Evolutionary conservation across 2,329 filamentous ascomycete genomes (phyloP).

Genomic region (Aspergillus ibericus): DNA sequence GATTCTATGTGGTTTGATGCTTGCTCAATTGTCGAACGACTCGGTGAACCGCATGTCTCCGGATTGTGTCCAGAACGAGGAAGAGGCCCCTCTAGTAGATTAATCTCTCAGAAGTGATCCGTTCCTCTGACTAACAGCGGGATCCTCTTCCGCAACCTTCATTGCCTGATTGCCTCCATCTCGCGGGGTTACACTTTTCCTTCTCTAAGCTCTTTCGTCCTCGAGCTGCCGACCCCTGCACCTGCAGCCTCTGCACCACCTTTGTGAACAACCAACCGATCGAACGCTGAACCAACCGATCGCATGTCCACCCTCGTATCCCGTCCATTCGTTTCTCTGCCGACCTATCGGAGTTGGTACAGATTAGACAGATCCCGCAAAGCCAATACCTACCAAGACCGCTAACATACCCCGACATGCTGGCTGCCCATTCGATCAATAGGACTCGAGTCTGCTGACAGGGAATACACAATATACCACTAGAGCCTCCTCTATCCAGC

Average conservation of each 20-base stretch:
- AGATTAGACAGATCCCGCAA: background rate
- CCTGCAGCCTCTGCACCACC: background rate
- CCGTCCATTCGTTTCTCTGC: background rate
- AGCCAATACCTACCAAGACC: background rate
- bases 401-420: background rate
- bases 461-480: background rate
- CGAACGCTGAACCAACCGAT: background rate
- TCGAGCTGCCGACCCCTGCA: background rate
- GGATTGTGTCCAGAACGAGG: background rate
- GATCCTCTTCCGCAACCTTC: background rate
- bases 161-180: background rate
- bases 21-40: background rate
- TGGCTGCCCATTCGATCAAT: background rate
- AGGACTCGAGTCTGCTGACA: background rate
- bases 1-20: background rate
- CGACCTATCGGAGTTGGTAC: background rate
- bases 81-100: background rate
- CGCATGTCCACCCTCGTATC: background rate
- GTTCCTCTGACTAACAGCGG: background rate
- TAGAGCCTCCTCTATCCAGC: background rate
- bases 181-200: background rate
- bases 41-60: background rate
- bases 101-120: background rate
- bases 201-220: too few species aligned
- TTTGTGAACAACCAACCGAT: background rate